Conservation (phyloP, 2,329 filamentous ascomycete genomes). For the Fusarium sp. region DNA sequence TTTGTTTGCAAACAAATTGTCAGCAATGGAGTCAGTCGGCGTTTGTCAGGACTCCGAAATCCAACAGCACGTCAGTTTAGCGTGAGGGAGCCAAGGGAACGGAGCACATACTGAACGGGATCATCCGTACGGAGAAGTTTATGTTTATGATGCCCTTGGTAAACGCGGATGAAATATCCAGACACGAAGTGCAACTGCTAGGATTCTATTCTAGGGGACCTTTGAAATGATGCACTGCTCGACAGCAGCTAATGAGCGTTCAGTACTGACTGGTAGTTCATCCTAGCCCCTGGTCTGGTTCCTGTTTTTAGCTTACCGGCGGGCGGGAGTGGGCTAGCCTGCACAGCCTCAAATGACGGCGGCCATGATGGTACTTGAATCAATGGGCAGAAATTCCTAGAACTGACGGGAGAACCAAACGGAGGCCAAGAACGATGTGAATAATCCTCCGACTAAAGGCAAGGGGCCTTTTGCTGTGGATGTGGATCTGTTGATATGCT, state of each 20-base stretch:
- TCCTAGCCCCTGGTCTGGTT: conserved; percentile 30
- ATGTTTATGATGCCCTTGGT: conserved; percentile 3
- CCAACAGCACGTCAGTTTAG: background rate
- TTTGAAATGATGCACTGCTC: conserved; percentile 14
- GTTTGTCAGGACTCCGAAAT: conserved; percentile 10
- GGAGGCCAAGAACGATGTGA: background rate
- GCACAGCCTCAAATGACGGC: conserved; percentile 40
- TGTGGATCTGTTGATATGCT: conserved; percentile 32
- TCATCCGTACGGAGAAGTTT: background rate
- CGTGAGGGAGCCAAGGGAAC: conserved; percentile 31
- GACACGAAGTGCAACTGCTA: conserved; percentile 17
- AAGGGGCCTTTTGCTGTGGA: conserved; percentile 8
- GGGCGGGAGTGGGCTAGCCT: conserved; percentile 27
- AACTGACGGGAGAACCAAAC: background rate
- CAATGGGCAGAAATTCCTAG: conserved; percentile 8
- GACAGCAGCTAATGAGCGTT: conserved; percentile 18
- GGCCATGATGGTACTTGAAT: conserved; percentile 15
- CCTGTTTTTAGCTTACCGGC: conserved; percentile 41
- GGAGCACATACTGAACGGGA: conserved; percentile 9
- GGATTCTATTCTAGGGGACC: conserved; percentile 31
- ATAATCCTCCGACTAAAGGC: conserved; percentile 25
- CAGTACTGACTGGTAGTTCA: conserved; percentile 28
- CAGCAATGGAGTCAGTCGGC: conserved; percentile 22
- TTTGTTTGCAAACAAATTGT: conserved; percentile 12
- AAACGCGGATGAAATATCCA: conserved; percentile 15